A percentile compares a stretch with the other conserved stretches of the same genome.
Conservation (phyloP, 352 stramenopile genomes). For the Albugo candida region DNA sequence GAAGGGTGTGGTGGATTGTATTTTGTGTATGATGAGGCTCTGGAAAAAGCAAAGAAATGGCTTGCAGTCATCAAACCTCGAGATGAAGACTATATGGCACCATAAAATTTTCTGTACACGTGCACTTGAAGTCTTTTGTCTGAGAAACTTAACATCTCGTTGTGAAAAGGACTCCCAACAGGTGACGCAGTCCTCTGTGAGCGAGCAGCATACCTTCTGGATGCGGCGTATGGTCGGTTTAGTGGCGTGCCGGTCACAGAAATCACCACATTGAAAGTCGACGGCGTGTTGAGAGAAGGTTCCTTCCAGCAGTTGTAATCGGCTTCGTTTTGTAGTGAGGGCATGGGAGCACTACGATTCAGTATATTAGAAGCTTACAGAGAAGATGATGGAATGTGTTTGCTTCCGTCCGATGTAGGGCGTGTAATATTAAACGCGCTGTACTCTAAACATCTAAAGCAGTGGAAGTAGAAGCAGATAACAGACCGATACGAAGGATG, state of each 20-base stretch:
- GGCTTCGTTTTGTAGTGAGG: slow-evolving; percentile 67
- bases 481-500: not conserved
- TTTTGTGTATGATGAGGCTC: slow-evolving; percentile 16
- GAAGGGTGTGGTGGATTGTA: slow-evolving; percentile 70
- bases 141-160: slow-evolving; percentile 58
- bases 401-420: slow-evolving; percentile 40
- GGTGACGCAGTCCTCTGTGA: slow-evolving; percentile 70
- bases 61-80: slow-evolving; percentile 92
- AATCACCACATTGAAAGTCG: slow-evolving; percentile 40
- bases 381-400: slow-evolving; percentile 77
- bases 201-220: slow-evolving; percentile 63
- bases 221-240: slow-evolving; percentile 58
- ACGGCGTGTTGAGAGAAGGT: slow-evolving; percentile 43
- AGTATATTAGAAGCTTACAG: slow-evolving; percentile 71
- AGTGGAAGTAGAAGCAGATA: not conserved
- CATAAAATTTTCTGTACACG: slow-evolving; percentile 94
- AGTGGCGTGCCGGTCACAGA: slow-evolving; percentile 68
- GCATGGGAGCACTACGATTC: slow-evolving; percentile 77
- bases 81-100: slow-evolving; percentile 97
- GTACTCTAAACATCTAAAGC: too few species aligned
- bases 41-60: slow-evolving; percentile 11
- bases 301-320: slow-evolving; percentile 69
- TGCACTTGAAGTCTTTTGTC: slow-evolving; percentile 64
- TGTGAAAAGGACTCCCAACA: slow-evolving; percentile 72
- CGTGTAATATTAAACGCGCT: too few species aligned